Evolutionary conservation across 305 asterid species (phyloP).

Genomic region (Fraxinus greggii): DNA sequence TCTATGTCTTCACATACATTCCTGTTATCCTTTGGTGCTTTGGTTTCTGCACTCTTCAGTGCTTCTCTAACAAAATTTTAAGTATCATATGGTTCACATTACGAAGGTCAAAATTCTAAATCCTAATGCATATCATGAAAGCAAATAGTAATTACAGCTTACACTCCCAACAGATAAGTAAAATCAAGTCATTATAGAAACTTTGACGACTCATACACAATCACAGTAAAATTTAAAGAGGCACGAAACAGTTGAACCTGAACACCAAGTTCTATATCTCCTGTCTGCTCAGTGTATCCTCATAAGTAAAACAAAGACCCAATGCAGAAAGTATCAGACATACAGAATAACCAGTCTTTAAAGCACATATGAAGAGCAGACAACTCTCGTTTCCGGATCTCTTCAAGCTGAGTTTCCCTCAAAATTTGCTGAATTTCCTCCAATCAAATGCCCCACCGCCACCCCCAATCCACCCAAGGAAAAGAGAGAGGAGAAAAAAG

Average conservation of each 20-base stretch:
- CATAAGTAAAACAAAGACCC: neutral
- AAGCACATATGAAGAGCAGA: conserved; percentile 85
- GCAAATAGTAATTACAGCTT: neutral
- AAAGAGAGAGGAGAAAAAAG: no score
- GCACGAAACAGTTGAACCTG: neutral
- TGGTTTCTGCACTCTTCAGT: neutral
- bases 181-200: neutral
- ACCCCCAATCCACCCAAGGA: no score
- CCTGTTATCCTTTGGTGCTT: neutral
- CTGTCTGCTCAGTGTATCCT: neutral
- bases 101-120: neutral
- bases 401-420: conserved; percentile 87
- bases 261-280: neutral
- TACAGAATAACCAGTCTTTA: conserved; percentile 96
- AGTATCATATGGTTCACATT: neutral
- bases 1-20: neutral
- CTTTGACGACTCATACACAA: neutral
- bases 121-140: neutral
- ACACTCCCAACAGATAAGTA: neutral
- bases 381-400: conserved; percentile 74
- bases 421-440: conserved; percentile 71
- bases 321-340: conserved; percentile 4
- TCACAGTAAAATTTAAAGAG: neutral
- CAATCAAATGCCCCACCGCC: no score
- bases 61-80: neutral